phyloP scores from a whole-genome alignment of 148 eudicot species.

The Nepenthes mirabilis region DNA sequence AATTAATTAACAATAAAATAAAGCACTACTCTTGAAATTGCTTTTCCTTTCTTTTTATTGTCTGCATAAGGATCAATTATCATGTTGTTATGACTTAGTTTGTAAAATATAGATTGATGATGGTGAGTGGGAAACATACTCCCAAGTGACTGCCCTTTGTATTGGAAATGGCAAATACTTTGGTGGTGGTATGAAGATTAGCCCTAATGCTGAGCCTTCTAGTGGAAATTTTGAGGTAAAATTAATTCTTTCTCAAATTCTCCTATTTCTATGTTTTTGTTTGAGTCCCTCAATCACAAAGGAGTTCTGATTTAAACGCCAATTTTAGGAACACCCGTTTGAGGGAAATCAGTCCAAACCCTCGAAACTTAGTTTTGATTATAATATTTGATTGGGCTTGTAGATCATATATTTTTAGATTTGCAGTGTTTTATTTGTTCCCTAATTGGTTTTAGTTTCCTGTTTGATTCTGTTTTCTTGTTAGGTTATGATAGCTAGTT shows the following conservation, averaged over 20 bases:
- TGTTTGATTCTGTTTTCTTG: too few species aligned
- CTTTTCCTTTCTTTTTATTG: not conserved
- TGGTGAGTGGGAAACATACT: constrained; percentile 78
- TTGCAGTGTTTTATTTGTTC: too few species aligned
- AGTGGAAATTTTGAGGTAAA: constrained; percentile 72
- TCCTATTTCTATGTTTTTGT: not conserved
- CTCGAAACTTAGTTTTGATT: too few species aligned
- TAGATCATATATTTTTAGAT: too few species aligned
- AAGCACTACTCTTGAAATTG: not conserved
- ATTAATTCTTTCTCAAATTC: constrained; percentile 1
- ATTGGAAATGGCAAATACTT: constrained; percentile 91
- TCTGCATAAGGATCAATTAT: not conserved
- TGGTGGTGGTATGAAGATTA: constrained; percentile 99
- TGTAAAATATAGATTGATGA: constrained; percentile 41
- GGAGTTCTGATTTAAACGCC: not conserved
- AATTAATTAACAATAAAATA: too few species aligned
- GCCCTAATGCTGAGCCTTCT: constrained; percentile 82
- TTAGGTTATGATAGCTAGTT: too few species aligned
- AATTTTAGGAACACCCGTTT: too few species aligned
- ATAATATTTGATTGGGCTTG: too few species aligned
- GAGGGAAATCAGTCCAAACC: too few species aligned
- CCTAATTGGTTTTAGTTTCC: too few species aligned
- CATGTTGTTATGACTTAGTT: not conserved
- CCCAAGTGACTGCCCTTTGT: constrained; percentile 90
- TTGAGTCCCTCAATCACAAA: not conserved